Percentiles rank a stretch among this genome's conserved stretches.
Conservation (phyloP, 2,329 filamentous ascomycete species). For the Scytalidium sp. region DNA sequence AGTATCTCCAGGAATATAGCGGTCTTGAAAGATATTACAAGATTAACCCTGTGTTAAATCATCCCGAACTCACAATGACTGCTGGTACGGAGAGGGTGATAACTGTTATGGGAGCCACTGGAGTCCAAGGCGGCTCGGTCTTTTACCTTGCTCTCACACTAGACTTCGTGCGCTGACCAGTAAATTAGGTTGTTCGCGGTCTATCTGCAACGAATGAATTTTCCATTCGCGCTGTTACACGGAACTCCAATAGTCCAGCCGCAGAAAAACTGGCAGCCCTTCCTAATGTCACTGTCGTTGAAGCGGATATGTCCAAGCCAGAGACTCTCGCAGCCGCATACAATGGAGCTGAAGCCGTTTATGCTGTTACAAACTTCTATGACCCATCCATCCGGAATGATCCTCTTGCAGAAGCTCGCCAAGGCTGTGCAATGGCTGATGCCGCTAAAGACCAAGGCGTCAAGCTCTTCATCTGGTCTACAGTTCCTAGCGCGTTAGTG, state of each 20-base stretch:
- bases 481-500: background rate
- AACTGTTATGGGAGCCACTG: conserved; percentile 42
- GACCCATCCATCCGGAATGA: conserved; percentile 28
- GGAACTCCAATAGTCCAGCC: conserved; percentile 18
- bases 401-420: background rate
- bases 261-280: conserved; percentile 29
- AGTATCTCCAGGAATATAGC: too few relatives aligned
- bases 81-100: conserved; percentile 24
- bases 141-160: background rate
- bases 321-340: background rate
- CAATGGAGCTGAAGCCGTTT: conserved; percentile 45
- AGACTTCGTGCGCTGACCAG: background rate
- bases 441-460: background rate
- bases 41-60: too few relatives aligned
- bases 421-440: background rate
- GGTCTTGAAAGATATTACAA: too few relatives aligned
- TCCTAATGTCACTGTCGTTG: conserved; percentile 33
- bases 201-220: background rate
- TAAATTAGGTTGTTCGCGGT: background rate
- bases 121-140: conserved; percentile 46
- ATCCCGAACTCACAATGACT: background rate
- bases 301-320: background rate
- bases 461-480: background rate
- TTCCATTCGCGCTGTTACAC: conserved; percentile 29
- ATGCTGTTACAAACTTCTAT: conserved; percentile 56